Conservation (phyloP, 1,284 basidiomycete genomes). For the Schizophyllum commune region DNA sequence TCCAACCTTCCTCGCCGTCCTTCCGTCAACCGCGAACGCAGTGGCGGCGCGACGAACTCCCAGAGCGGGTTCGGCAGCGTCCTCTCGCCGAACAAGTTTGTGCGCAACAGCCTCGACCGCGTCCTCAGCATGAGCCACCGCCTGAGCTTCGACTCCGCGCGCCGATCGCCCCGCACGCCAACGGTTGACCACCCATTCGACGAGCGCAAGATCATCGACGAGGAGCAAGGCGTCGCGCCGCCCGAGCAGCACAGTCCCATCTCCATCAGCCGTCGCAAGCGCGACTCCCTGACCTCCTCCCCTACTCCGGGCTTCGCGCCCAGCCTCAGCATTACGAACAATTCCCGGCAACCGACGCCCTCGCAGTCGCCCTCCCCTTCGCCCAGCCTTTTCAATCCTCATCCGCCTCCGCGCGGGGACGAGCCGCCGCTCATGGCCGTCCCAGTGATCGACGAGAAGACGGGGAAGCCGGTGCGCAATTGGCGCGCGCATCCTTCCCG, state of each 20-base stretch:
- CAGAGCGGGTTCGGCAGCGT: not conserved
- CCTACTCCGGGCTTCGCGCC: conserved; percentile 33
- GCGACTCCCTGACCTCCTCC: conserved; percentile 14
- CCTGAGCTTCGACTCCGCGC: conserved; percentile 45
- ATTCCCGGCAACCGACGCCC: not conserved
- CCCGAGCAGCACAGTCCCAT: conserved; percentile 11
- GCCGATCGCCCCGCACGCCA: conserved; percentile 18
- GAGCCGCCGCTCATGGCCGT: conserved; percentile 37
- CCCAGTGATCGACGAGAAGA: conserved; percentile 35
- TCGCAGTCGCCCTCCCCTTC: conserved; percentile 12
- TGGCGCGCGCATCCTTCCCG: conserved; percentile 60
- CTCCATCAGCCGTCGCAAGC: not conserved
- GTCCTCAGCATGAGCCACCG: conserved; percentile 44
- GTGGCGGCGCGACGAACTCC: conserved; percentile 12
- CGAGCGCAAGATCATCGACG: conserved; percentile 16
- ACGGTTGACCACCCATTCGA: conserved; percentile 6
- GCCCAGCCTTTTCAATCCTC: conserved; percentile 19
- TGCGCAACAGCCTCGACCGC: conserved; percentile 48
- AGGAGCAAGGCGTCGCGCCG: conserved; percentile 19
- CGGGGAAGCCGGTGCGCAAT: conserved; percentile 38
- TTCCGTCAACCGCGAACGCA: conserved; percentile 13
- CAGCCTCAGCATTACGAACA: conserved; percentile 4
- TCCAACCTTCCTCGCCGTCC: conserved; percentile 10
- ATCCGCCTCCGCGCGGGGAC: conserved; percentile 15
- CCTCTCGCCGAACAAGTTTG: conserved; percentile 17